Percentiles rank a stretch among this genome's conserved stretches.
These are phyloP conservation scores for Hymenoscyphus infarciens DNA, from an alignment of 2,329 filamentous ascomycete genomes.

Conservation along the genomic window DNA sequence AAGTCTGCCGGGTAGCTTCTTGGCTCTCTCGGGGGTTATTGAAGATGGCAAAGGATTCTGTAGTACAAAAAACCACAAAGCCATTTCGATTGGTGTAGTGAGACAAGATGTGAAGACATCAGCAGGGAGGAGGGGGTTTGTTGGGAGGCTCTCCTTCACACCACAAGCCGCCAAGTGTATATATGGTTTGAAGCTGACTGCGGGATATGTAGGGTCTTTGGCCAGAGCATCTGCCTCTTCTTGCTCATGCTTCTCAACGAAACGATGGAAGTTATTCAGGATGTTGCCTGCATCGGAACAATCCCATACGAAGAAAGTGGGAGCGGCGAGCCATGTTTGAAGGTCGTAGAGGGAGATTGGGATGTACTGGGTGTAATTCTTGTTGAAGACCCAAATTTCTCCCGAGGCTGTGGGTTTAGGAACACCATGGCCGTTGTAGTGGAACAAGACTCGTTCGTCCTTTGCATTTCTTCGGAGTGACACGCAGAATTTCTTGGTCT, in stretches of 20 bases:
- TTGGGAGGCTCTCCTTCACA: constrained; percentile 87
- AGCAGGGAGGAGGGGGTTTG: constrained; percentile 87
- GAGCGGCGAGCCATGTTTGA: constrained; percentile 92
- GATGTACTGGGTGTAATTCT: constrained; percentile 98
- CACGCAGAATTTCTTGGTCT: constrained; percentile 94
- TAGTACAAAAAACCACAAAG: constrained; percentile 90
- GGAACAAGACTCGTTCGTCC: constrained; percentile 92
- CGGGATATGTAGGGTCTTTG: constrained; percentile 78
- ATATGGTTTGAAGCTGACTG: constrained; percentile 64
- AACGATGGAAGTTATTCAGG: constrained; percentile 88
- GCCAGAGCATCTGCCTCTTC: constrained; percentile 76
- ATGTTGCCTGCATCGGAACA: constrained; percentile 97
- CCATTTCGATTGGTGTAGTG: constrained; percentile 97
- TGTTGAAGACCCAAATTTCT: constrained; percentile 99
- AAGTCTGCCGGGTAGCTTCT: constrained; percentile 83
- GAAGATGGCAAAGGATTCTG: constrained; percentile 67
- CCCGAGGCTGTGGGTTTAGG: constrained; percentile 92
- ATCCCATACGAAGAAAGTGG: constrained; percentile 96
- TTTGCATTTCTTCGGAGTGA: constrained; percentile 89
- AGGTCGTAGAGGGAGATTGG: constrained; percentile 93
- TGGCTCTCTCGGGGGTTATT: constrained; percentile 75
- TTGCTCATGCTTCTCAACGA: constrained; percentile 89
- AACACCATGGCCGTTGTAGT: constrained; percentile 98
- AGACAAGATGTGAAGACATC: constrained; percentile 95
- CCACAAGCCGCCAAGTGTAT: constrained; percentile 92